Evolutionary conservation across 169 alveolate species (phyloP).

Genomic region (Plasmodium coatneyi): DNA sequence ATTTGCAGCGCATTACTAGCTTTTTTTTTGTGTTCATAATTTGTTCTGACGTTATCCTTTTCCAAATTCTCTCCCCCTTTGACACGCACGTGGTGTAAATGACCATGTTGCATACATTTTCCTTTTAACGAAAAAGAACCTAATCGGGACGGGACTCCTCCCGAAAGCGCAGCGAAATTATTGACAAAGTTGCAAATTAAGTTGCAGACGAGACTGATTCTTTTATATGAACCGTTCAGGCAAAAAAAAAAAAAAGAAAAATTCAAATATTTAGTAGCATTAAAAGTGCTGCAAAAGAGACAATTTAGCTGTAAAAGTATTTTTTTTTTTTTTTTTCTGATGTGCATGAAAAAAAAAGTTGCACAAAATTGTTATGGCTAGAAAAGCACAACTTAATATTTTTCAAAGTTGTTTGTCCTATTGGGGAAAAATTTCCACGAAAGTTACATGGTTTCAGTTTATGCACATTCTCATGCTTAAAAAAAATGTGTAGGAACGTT

Average conservation of each 20-base stretch:
- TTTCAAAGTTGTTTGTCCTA: neutral
- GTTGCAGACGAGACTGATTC: neutral
- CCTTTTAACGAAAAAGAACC: neutral
- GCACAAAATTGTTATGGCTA: neutral
- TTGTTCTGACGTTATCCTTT: neutral
- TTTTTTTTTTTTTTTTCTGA: neutral
- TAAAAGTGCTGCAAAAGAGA: neutral
- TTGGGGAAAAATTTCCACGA: neutral
- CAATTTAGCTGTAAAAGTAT: neutral
- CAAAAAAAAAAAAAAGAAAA: conserved; percentile 4
- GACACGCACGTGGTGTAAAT: neutral
- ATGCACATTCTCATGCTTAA: neutral
- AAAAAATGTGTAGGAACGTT: neutral
- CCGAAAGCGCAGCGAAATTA: neutral
- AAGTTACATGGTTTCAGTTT: neutral
- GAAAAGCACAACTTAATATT: neutral
- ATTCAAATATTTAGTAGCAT: neutral
- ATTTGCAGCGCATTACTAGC: neutral
- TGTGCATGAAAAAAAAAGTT: neutral
- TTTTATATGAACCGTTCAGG: conserved; percentile 4
- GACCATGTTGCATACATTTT: neutral
- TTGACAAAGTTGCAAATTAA: neutral
- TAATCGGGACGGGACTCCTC: neutral
- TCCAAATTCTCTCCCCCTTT: neutral
- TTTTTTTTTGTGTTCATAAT: neutral